Evolutionary conservation across 805 yeast species (phyloP), one percentile per base, ranked within the genome.

Genomic region (Ogataea populi-albae): DNA sequence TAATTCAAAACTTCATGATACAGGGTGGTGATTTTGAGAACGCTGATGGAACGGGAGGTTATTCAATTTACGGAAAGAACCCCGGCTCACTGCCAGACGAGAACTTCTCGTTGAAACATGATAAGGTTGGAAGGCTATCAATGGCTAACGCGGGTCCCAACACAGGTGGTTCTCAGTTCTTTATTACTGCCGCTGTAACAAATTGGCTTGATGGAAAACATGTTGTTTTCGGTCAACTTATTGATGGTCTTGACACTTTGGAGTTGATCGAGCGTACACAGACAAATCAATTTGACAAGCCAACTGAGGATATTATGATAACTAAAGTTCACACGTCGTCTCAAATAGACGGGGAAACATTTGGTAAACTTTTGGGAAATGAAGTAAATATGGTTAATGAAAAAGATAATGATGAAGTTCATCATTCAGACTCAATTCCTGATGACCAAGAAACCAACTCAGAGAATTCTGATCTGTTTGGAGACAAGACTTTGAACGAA

Each of bases 21-120:
- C 95, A 86, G 65, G 95, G 95, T 39, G 96, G 96, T 44, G 91
- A 86, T 61, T 79, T 81, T 56, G 79, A 83, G 46, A 72, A 70
- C 17, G 62, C 61, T 25, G 68, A 71, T 47, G 89, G 91, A 11
- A 69, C 75, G 36, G 95, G 94, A 17, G 95, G 96, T 10, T 69
- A 70, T 49, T 83, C 94, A 18, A 80, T 86, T 50, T 84, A 78
- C 61, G 96, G 95, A 20, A 66, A 66, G 37, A 71, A 69, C 52
- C 23, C 23, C 9, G 61, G 63, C 6, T 50, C 57, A 0, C 81
- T 87, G 54, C 70, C 66, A 4, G 96, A 88, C 59, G 97, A 88
- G 69, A 84, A 79, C 58, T 72, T 72, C 40, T 41, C 40, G 11
- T 42, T 71, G 45, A 67, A 65, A 49, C 77, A 71, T 55, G 73